phyloP scores from a whole-genome alignment of 495 filamentous ascomycete species.

The Aspergillus cavernicola region DNA sequence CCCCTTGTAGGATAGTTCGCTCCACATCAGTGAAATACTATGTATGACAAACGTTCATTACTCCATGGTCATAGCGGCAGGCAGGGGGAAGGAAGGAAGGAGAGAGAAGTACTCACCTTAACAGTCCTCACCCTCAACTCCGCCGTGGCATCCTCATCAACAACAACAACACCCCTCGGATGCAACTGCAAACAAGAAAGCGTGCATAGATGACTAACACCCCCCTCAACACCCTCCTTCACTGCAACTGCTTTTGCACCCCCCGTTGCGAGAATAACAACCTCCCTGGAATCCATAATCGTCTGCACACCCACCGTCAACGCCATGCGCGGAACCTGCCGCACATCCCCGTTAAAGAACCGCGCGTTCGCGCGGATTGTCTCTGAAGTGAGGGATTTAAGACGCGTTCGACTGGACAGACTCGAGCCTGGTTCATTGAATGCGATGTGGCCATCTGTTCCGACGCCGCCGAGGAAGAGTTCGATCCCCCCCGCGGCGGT shows the following conservation, averaged over 20 bases:
- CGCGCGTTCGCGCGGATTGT: neutral
- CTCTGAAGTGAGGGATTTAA: neutral
- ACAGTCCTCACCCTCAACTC: conserved; percentile 1
- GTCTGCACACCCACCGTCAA: conserved; percentile 3
- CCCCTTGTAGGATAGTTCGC: neutral
- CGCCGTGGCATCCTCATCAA: neutral
- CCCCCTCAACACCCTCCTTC: neutral
- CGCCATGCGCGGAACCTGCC: conserved; percentile 1
- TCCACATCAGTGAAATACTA: neutral
- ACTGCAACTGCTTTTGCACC: neutral
- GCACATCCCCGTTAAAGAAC: neutral
- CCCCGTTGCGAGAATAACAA: neutral
- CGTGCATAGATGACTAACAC: neutral
- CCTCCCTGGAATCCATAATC: conserved; percentile 1
- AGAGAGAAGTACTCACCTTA: neutral
- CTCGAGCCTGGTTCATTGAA: conserved; percentile 4
- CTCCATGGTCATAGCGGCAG: too few species aligned
- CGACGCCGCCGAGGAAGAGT: neutral
- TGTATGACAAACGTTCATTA: neutral
- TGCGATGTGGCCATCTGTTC: conserved; percentile 1
- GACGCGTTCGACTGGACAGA: neutral
- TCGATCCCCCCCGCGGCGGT: neutral
- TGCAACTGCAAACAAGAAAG: neutral
- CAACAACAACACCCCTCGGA: neutral
- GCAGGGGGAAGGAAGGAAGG: neutral